Conservation (phyloP, 306 rosid genomes). For the Quillaja saponaria region DNA sequence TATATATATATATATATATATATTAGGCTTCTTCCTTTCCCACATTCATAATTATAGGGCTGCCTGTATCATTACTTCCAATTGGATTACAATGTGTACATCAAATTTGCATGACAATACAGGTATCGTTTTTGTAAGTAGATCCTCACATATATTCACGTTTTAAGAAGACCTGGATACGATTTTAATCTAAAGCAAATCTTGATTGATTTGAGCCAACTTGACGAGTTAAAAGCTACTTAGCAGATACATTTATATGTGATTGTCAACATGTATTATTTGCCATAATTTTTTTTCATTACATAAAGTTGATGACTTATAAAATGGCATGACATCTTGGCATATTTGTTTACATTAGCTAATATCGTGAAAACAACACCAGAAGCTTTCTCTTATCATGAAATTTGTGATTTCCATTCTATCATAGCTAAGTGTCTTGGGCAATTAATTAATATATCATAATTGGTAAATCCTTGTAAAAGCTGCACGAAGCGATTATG, state of each 20-base stretch:
- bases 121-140: no score
- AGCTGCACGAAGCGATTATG: conserved; percentile 98
- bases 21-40: no score
- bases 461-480: conserved; percentile 33
- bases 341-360: conserved; percentile 9
- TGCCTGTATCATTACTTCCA: no score
- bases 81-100: no score
- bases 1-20: no score
- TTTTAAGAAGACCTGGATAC: conserved; percentile 68
- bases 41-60: no score
- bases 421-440: conserved; percentile 1
- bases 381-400: conserved; percentile 9
- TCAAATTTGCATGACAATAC: no score
- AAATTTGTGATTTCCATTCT: conserved; percentile 14
- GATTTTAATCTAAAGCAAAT: conserved; percentile 49
- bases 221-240: conserved; percentile 49
- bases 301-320: conserved; percentile 19
- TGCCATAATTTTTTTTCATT: not conserved
- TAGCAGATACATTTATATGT: conserved; percentile 21
- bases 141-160: no score
- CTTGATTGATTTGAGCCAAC: conserved; percentile 75
- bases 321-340: conserved; percentile 8
- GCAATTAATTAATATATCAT: conserved; percentile 38
- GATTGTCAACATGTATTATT: conserved; percentile 21
- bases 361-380: conserved; percentile 20